Conservation (phyloP, 2,329 filamentous ascomycete genomes). For the Penicillium sclerotigenum region DNA sequence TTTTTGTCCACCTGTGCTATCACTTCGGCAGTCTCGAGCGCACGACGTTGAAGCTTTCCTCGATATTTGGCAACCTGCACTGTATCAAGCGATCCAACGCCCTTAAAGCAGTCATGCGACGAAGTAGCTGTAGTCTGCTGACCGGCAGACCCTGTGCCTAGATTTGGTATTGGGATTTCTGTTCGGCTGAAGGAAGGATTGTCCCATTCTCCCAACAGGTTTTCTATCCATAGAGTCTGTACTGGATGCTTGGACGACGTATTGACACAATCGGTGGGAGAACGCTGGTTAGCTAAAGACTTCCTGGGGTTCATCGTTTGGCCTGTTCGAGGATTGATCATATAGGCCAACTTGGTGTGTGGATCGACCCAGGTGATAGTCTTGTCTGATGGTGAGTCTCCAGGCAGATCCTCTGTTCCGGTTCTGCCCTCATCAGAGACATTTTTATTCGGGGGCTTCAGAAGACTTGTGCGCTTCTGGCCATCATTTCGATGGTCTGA, state of each 20-base stretch:
- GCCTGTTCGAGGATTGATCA: constrained; percentile 37
- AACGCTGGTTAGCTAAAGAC: constrained; percentile 10
- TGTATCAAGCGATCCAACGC: constrained; percentile 21
- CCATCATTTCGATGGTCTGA: background rate
- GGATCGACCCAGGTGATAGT: constrained; percentile 59
- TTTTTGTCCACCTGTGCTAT: constrained; percentile 85
- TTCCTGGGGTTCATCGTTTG: constrained; percentile 25
- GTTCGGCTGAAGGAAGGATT: constrained; percentile 69
- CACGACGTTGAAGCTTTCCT: constrained; percentile 57
- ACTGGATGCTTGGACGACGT: background rate
- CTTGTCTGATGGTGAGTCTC: constrained; percentile 7
- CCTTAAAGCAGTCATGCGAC: constrained; percentile 20
- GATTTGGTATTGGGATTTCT: constrained; percentile 43
- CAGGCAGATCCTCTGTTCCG: background rate
- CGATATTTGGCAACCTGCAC: constrained; percentile 30
- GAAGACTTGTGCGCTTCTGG: background rate
- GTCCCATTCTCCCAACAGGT: constrained; percentile 63
- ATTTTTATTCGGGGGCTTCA: background rate
- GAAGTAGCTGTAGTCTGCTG: constrained; percentile 13
- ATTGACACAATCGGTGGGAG: constrained; percentile 10
- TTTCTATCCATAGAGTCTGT: constrained; percentile 55
- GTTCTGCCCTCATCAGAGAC: background rate
- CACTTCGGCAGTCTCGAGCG: constrained; percentile 60
- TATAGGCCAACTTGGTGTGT: constrained; percentile 42
- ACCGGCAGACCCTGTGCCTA: constrained; percentile 26